phyloP scores from a whole-genome alignment of 2,329 filamentous ascomycete genomes.

The Monilinia fructicola region DNA sequence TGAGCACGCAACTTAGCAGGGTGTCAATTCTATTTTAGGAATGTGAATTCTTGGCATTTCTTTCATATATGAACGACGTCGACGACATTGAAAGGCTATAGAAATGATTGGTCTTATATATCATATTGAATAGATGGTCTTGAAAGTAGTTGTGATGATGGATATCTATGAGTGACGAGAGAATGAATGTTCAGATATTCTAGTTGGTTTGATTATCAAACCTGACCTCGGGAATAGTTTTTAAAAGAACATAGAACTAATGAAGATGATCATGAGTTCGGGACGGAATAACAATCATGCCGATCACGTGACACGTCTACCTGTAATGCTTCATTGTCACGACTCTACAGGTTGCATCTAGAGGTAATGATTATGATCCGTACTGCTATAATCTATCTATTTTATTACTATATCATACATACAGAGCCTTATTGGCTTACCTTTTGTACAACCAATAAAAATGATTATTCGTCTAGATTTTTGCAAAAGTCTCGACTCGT shows the following conservation, averaged over 20 bases:
- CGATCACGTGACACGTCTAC: not conserved
- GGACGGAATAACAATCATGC: not conserved
- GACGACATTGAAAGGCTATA: not conserved
- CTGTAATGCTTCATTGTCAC: not conserved
- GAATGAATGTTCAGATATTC: no score
- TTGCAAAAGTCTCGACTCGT: no score
- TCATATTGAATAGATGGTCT: no score
- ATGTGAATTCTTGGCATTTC: not conserved
- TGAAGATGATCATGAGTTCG: not conserved
- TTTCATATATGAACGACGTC: not conserved
- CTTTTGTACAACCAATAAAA: no score
- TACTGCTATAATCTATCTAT: no score
- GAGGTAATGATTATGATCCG: not conserved
- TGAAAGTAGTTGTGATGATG: not conserved
- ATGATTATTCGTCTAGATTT: no score
- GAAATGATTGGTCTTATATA: not conserved
- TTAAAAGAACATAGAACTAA: not conserved
- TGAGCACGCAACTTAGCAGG: not conserved
- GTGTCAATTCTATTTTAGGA: not conserved
- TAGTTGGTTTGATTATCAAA: no score
- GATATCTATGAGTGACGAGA: no score
- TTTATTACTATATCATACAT: no score
- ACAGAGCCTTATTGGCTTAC: no score
- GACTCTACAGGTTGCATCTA: not conserved
- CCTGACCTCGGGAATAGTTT: not conserved